These are phyloP conservation scores for Amanita pallidorosea DNA, from an alignment of 768 basidiomycete species.

Conservation along the genomic window DNA sequence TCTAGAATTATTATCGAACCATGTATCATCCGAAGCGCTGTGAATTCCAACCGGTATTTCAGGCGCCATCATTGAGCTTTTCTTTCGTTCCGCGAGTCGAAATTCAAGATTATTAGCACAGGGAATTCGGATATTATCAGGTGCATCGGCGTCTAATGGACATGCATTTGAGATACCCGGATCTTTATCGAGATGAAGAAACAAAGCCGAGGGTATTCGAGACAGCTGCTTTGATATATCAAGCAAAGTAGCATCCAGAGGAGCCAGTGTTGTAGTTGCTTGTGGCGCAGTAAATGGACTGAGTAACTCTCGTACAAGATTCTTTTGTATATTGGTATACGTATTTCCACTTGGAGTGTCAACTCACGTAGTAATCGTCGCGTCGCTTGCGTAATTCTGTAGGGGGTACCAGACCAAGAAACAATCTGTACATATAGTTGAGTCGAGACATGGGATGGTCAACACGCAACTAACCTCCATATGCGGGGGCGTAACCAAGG, in stretches of 20 bases:
- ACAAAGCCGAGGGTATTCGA: slow-evolving; percentile 40
- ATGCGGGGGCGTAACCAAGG: slow-evolving; percentile 65
- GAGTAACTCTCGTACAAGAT: slow-evolving; percentile 56
- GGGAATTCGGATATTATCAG: slow-evolving; percentile 34
- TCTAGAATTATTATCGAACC: not conserved
- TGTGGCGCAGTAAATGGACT: slow-evolving; percentile 38
- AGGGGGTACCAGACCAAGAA: slow-evolving; percentile 54
- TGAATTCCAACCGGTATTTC: slow-evolving; percentile 23
- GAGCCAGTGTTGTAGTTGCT: slow-evolving; percentile 25
- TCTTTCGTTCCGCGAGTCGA: slow-evolving; percentile 27
- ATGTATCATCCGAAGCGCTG: not conserved
- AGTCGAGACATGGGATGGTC: not conserved
- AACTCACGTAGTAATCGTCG: slow-evolving; percentile 61
- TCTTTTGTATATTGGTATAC: slow-evolving; percentile 28
- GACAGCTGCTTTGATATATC: slow-evolving; percentile 45
- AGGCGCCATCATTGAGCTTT: slow-evolving; percentile 18
- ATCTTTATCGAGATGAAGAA: slow-evolving; percentile 38
- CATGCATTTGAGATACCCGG: slow-evolving; percentile 32
- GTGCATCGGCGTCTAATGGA: slow-evolving; percentile 39
- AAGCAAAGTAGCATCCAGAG: slow-evolving; percentile 37
- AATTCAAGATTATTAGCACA: slow-evolving; percentile 43
- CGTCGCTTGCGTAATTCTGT: slow-evolving; percentile 47
- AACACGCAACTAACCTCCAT: slow-evolving; percentile 50
- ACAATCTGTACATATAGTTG: slow-evolving; percentile 30
- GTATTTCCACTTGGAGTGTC: not conserved